Evolutionary conservation across 106 monocot genomes (phyloP), one percentile per base, ranked within the genome.

Genomic region (Gastrodia elata): DNA sequence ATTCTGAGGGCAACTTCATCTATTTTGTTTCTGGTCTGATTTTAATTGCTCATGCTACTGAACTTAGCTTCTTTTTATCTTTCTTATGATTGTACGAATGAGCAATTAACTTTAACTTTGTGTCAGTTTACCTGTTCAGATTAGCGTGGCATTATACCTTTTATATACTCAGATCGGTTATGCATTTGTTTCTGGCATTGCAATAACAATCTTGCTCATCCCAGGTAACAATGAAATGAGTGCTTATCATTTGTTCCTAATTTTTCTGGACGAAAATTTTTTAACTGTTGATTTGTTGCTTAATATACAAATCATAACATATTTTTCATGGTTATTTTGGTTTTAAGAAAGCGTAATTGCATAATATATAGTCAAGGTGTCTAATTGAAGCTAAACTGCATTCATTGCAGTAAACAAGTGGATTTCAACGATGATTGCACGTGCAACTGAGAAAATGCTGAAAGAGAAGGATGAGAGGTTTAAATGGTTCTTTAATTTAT

Each of bases 381-480:
- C 18, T 65, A 70, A 41, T 4, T 70, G 24, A 39, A 70, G 52
- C 24, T 42, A 39, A 7, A 4, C 34, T 34, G 15, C 44, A 79
- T 68, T 59, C 22, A 81, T n/a, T 86, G 81, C 87, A 98, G 97
- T 93, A 33, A 98, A 98, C 79, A 98, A 98, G 80, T 98, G 93
- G 93, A 93, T 98, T 34, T 93, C 90, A 70, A 87, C 93, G 72
- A 64, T 80, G 75, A 98, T 98, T 65, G 90, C 97, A 65, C 81
- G 67, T 68, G 97, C 97, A 73, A 93, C 93, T 70, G 82, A 80
- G 79, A 80, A 80, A 70, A 98, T 98, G 97, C 91, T 98, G 97
- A 93, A 82, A 73, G 72, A 98, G 71, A 98, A 98, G 82, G 97
- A 98, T 77, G 91, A 93, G 77, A 98, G 97, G 97, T 98, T 34